Conservation (phyloP, 805 yeast genomes). For the Kodamaea fukazawae region DNA sequence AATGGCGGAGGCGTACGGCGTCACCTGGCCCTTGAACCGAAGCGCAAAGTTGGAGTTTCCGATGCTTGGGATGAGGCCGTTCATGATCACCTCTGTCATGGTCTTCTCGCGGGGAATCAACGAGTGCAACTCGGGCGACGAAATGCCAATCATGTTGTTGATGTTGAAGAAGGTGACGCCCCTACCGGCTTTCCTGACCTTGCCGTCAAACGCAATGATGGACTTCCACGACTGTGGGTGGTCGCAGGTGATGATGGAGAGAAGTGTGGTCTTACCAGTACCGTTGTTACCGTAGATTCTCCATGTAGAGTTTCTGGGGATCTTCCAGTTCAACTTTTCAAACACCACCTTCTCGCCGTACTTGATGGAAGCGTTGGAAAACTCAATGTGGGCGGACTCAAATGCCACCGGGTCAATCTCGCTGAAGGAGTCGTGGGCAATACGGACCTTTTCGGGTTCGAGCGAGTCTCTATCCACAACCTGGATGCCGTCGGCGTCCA, state of each 20-base stretch:
- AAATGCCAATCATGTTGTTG: conserved; percentile 75
- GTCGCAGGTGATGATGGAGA: conserved; percentile 84
- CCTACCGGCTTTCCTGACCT: conserved; percentile 68
- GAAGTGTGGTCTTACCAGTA: conserved; percentile 85
- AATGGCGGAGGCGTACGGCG: conserved; percentile 17
- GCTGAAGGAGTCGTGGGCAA: not conserved
- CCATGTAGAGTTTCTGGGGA: conserved; percentile 76
- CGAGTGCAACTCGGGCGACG: conserved; percentile 91
- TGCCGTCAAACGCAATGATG: conserved; percentile 60
- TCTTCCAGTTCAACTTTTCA: conserved; percentile 60
- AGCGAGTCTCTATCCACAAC: not conserved
- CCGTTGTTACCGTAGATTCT: conserved; percentile 90
- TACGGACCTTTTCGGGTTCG: not conserved
- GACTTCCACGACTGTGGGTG: conserved; percentile 96
- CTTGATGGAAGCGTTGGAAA: conserved; percentile 60
- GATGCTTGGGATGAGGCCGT: conserved; percentile 61
- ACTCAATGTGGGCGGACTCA: conserved; percentile 35
- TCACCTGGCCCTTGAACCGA: conserved; percentile 32
- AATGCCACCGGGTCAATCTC: not conserved
- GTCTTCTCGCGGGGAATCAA: conserved; percentile 63
- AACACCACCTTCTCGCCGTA: conserved; percentile 65
- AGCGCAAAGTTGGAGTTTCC: conserved; percentile 56
- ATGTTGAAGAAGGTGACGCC: conserved; percentile 72
- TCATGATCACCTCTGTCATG: conserved; percentile 56
- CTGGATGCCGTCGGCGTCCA: conserved; percentile 52